Conservation (phyloP, 1,284 basidiomycete genomes). For the Heterobasidion occidentale region DNA sequence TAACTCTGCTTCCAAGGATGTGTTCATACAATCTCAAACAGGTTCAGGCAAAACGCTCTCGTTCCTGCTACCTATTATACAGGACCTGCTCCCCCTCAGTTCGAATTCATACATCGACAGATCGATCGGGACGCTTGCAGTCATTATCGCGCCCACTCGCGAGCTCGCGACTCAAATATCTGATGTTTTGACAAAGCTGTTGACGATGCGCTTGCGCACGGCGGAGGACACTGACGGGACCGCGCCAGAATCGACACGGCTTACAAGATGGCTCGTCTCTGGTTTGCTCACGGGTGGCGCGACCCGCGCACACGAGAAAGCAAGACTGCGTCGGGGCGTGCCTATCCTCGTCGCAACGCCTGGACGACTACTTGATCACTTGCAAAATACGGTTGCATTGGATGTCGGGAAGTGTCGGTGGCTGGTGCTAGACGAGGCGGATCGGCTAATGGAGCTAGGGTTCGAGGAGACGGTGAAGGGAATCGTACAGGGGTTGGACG, state of each 20-base stretch:
- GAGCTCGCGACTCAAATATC: constrained; percentile 94
- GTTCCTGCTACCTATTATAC: constrained; percentile 92
- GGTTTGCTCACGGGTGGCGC: constrained; percentile 83
- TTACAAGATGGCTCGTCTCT: constrained; percentile 92
- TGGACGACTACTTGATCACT: constrained; percentile 66
- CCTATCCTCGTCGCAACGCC: constrained; percentile 69
- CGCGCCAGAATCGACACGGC: constrained; percentile 36
- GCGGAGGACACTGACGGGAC: constrained; percentile 42
- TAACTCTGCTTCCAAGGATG: constrained; percentile 51
- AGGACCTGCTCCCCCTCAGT: constrained; percentile 88
- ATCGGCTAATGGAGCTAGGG: constrained; percentile 73
- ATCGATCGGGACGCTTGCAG: constrained; percentile 83
- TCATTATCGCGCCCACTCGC: constrained; percentile 92
- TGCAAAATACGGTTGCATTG: constrained; percentile 82
- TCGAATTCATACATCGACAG: constrained; percentile 84
- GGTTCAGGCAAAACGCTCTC: constrained; percentile 97
- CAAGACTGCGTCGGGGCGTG: constrained; percentile 62
- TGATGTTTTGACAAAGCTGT: constrained; percentile 56
- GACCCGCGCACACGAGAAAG: constrained; percentile 70
- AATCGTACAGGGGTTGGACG: constrained; percentile 82
- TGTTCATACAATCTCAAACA: constrained; percentile 96
- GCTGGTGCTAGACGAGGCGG: constrained; percentile 96
- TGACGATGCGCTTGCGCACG: constrained; percentile 71
- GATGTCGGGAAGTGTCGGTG: constrained; percentile 92
- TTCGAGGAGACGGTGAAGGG: constrained; percentile 65